Evolutionary conservation across 169 alveolate species (phyloP).

Genomic region (Ichthyophthirius multifiliis): DNA sequence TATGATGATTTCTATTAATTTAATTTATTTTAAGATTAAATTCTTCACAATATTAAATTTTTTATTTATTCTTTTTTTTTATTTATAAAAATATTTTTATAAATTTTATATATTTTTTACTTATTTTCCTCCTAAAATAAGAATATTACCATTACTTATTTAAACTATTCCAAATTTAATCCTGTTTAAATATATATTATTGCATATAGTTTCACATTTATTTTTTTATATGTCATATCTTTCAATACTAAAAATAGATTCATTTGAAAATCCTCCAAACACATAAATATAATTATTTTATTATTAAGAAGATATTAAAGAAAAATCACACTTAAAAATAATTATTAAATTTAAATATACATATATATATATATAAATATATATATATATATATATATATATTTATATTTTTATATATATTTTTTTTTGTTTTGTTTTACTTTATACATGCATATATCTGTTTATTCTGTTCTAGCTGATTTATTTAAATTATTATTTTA

Average conservation of each 20-base stretch:
- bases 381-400: no score
- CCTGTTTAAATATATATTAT: slow-evolving; percentile 38
- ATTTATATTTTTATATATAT: no score
- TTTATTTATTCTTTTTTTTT: no score
- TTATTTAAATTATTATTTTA: no score
- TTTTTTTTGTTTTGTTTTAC: no score
- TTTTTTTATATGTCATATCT: slow-evolving; percentile 51
- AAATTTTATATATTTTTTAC: no score
- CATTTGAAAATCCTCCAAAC: slow-evolving; percentile 60
- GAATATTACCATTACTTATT: slow-evolving; percentile 31
- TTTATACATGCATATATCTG: no score
- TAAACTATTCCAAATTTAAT: slow-evolving; percentile 60
- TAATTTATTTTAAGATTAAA: slow-evolving; percentile 35
- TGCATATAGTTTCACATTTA: slow-evolving; percentile 46
- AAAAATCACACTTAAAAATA: slow-evolving; percentile 7
- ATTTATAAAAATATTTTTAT: no score
- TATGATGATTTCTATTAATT: background rate
- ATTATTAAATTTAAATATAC: no score
- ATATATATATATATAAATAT: no score
- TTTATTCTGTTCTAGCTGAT: no score
- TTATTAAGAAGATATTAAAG: background rate
- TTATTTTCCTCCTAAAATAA: slow-evolving; percentile 71
- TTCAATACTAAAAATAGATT: slow-evolving; percentile 44
- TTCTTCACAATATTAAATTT: slow-evolving; percentile 52
- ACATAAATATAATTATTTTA: background rate